Conservation (phyloP, 2,329 filamentous ascomycete genomes). For the Colletotrichum camelliae region DNA sequence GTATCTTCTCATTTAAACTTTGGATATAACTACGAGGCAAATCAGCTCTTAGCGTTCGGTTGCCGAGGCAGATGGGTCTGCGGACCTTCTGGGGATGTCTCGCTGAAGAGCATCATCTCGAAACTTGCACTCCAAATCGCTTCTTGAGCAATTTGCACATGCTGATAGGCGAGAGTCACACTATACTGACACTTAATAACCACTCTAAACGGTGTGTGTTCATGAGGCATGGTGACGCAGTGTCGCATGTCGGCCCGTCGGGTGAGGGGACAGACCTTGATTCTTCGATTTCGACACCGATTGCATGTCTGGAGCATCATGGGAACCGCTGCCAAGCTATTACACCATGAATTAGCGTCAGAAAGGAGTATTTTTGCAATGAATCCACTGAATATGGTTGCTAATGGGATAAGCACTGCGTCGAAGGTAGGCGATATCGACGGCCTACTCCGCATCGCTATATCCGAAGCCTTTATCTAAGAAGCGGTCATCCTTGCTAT, state of each 20-base stretch:
- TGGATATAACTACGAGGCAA: neutral
- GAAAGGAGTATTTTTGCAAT: rapidly evolving
- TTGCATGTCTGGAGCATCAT: neutral
- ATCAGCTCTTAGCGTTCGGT: neutral
- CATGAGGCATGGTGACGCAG: neutral
- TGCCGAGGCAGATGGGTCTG: neutral
- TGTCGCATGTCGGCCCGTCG: no score
- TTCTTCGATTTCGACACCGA: neutral
- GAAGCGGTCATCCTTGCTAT: no score
- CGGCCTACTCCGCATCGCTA: neutral
- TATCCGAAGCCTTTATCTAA: neutral
- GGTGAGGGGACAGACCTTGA: neutral
- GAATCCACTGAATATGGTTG: neutral
- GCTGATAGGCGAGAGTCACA: neutral
- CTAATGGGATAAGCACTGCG: neutral
- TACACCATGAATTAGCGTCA: neutral
- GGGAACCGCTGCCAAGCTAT: rapidly evolving
- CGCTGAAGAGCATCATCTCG: neutral
- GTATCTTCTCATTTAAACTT: neutral
- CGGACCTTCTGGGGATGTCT: neutral
- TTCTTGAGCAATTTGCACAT: neutral
- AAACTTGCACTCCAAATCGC: neutral
- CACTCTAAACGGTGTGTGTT: neutral
- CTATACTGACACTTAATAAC: neutral
- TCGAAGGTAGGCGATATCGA: neutral